phyloP scores from a whole-genome alignment of 257 asterid species.

The Schizonepeta tenuifolia region DNA sequence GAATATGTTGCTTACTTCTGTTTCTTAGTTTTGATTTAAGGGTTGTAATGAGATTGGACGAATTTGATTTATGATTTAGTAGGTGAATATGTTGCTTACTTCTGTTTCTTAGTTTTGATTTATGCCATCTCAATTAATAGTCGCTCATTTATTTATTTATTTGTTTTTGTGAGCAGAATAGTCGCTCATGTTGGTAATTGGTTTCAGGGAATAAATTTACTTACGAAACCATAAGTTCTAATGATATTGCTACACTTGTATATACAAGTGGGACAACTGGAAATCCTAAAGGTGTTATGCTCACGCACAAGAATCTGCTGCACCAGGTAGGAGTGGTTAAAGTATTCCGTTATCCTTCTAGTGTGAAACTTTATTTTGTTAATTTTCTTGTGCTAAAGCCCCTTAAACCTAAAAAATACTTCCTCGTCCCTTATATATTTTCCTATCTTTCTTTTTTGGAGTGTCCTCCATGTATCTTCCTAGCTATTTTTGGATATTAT shows the following conservation, averaged over 20 bases:
- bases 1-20: slow-evolving; percentile 12
- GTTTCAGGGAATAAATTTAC: slow-evolving; percentile 59
- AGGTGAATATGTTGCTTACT: slow-evolving; percentile 15
- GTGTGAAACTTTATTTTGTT: slow-evolving; percentile 2
- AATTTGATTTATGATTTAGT: slow-evolving; percentile 14
- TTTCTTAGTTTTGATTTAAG: slow-evolving; percentile 10
- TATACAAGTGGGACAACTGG: slow-evolving; percentile 98
- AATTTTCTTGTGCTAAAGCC: too few species aligned
- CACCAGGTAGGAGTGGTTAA: slow-evolving; percentile 67
- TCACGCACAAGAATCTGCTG: slow-evolving; percentile 83
- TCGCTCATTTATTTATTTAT: too few species aligned
- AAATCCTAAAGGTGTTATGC: slow-evolving; percentile 97
- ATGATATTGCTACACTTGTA: slow-evolving; percentile 79
- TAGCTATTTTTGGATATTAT: too few species aligned
- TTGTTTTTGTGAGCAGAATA: too few species aligned
- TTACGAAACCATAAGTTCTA: slow-evolving; percentile 67
- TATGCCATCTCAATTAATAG: slow-evolving; percentile 18
- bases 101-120: slow-evolving; percentile 3
- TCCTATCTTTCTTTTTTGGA: too few species aligned
- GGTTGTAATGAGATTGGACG: slow-evolving; percentile 10
- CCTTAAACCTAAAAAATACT: too few species aligned
- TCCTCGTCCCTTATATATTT: too few species aligned
- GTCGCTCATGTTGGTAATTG: too few species aligned
- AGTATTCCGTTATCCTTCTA: not conserved
- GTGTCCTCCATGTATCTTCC: too few species aligned